Base-by-base conservation (phyloP, 768 basidiomycete genomes). In the Tulasnella sp. region DNA sequence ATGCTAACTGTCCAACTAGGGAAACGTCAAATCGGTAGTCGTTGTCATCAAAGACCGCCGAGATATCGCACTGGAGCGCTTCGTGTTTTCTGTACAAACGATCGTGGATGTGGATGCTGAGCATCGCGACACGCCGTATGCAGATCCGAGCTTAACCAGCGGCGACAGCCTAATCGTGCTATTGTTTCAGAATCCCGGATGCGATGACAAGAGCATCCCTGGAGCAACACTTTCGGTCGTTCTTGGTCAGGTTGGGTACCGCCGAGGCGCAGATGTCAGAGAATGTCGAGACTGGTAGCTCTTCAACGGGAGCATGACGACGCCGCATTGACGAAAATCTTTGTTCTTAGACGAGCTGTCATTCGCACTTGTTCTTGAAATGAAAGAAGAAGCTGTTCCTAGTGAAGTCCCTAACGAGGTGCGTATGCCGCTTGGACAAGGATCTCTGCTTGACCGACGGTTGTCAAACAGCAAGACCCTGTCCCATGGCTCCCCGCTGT, bases 31-130 rank as follows among this genome's bases (percentile, higher is more conserved):
- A 56, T 83, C 87, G 62, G 79, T 92, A 6, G 77, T 88, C 2
- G 71, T 97, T 5, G 83, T 92, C 31, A 82, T 97, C 67, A 92
- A 90, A 64, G 80, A 85, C 66, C 80, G 79, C 61, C 77, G 85
- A 8, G 82, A 90, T 59, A 72, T 82, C 21, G 77, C 89, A 14
- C 70, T 96, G n/a, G 93, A 98, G 67, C 78, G 92, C 2, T 96
- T 86, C 68, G 77, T 94, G 17, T 90, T 96, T 67, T 81, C 88
- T 21, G 67, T 94, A n/a, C 81, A 84, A 59, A 84, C 77, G 67
- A 83, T 93, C 79, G 77, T 89, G 27, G 67, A 81, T 53, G 76
- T 86, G 27, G 84, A 85, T 61, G 62, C 73, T 0, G 84, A 77
- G 69, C 76, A 84, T 66, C 85, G 81, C 65, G 81, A 86, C 61